A percentile compares a stretch with the other conserved stretches of the same genome.
Conservation (phyloP, 805 yeast species). For the Lipomyces spencermartinsiae region DNA sequence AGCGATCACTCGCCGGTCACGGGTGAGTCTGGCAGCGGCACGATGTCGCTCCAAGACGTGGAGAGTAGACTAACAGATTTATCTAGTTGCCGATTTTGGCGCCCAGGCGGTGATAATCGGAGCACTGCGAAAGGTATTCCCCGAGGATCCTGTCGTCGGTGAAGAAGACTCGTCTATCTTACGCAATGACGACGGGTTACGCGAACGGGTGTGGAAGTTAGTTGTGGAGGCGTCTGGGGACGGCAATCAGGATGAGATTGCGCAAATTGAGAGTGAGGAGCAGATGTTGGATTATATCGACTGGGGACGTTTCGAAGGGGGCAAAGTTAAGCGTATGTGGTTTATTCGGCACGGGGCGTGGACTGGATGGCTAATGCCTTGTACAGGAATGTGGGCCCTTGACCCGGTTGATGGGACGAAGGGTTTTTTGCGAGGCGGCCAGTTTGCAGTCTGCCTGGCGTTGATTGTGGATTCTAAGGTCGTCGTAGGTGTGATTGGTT, state of each 20-base stretch:
- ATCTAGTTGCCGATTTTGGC: conserved; percentile 79
- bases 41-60: not conserved
- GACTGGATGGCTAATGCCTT: not conserved
- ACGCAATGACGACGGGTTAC: conserved; percentile 57
- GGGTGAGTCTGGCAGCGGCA: conserved; percentile 44
- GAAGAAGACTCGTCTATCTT: conserved; percentile 87
- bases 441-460: conserved; percentile 94
- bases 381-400: conserved; percentile 88
- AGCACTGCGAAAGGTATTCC: conserved; percentile 79
- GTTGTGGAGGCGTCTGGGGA: conserved; percentile 54
- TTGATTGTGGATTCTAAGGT: conserved; percentile 84
- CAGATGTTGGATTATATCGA: conserved; percentile 73
- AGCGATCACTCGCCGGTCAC: conserved; percentile 95
- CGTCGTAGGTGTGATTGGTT: conserved; percentile 90
- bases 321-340: conserved; percentile 57
- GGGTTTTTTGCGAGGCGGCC: conserved; percentile 95
- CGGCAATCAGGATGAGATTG: conserved; percentile 41
- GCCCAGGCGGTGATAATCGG: conserved; percentile 92
- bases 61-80: conserved; percentile 1
- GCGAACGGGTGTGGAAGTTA: conserved; percentile 63
- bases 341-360: not conserved
- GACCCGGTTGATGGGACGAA: conserved; percentile 99
- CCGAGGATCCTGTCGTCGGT: conserved; percentile 85
- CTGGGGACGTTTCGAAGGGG: conserved; percentile 80
- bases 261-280: conserved; percentile 47